phyloP scores from a whole-genome alignment of 169 alveolate genomes.

The Theileria annulata region DNA sequence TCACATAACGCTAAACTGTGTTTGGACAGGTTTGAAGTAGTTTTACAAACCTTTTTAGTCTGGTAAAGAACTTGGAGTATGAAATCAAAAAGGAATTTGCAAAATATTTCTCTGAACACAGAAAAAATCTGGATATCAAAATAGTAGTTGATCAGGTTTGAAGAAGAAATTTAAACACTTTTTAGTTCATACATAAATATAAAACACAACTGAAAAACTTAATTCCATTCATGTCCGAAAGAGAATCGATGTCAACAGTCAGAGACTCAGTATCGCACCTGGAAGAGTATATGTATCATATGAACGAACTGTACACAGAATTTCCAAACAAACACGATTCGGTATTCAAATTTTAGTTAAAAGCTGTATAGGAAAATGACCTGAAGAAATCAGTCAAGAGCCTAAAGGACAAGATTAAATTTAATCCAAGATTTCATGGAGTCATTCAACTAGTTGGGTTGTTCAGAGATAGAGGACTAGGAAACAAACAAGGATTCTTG shows the following conservation, averaged over 20 bases:
- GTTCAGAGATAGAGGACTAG: conserved; percentile 71
- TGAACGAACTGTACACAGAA: conserved; percentile 9
- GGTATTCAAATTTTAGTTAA: background rate
- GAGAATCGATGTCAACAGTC: background rate
- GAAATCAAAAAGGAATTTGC: conserved; percentile 12
- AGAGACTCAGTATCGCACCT: background rate
- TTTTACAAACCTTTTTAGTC: background rate
- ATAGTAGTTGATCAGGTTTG: conserved; percentile 6
- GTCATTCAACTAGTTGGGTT: conserved; percentile 56
- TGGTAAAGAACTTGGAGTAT: background rate
- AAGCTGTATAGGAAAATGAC: background rate
- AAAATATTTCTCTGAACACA: background rate
- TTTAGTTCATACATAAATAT: conserved; percentile 2
- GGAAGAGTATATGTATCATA: conserved; percentile 14
- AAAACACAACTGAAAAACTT: background rate
- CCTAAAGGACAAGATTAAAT: background rate
- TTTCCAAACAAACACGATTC: conserved; percentile 4
- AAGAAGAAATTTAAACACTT: background rate
- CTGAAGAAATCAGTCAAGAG: background rate
- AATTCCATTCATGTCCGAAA: background rate
- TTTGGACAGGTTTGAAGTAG: background rate
- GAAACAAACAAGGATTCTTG: conserved; percentile 68
- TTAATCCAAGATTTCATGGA: background rate
- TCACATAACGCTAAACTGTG: conserved; percentile 10
- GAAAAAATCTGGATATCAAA: background rate